Conservation (phyloP, 2,329 filamentous ascomycete genomes). For the Cordyceps cicadae region DNA sequence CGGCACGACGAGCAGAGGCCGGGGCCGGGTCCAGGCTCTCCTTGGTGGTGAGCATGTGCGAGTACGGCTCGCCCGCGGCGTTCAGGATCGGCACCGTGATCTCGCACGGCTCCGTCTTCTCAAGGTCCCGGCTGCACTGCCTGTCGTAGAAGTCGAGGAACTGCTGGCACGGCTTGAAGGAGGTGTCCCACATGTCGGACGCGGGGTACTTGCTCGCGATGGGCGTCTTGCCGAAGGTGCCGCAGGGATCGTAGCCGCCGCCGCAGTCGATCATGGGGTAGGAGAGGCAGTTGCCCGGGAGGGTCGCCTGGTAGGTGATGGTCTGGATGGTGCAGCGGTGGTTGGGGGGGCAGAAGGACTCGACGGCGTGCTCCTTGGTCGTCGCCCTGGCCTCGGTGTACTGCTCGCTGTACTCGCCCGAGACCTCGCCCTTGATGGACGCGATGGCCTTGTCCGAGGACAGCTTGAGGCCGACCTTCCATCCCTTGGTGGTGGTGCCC, state of each 20-base stretch:
- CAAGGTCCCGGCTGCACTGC: background rate
- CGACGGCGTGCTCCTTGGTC: too few relatives aligned
- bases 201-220: background rate
- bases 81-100: background rate
- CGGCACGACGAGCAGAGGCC: too few relatives aligned
- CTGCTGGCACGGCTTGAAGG: background rate
- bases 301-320: background rate
- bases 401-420: slow-evolving; percentile 4
- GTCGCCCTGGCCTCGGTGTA: too few relatives aligned
- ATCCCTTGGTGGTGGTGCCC: background rate
- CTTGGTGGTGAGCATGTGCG: background rate
- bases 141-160: background rate
- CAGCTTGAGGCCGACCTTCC: background rate
- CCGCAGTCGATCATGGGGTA: background rate
- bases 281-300: background rate
- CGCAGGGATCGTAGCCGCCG: background rate
- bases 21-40: too few relatives aligned
- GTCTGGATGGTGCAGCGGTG: slow-evolving; percentile 1
- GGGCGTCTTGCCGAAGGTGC: background rate
- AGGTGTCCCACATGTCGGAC: background rate
- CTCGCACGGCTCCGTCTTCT: background rate
- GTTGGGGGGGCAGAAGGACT: too few relatives aligned
- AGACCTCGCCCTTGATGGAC: background rate
- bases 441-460: background rate
- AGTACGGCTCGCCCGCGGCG: background rate